Conservation (phyloP, 768 basidiomycete species). For the Suillus lakei region DNA sequence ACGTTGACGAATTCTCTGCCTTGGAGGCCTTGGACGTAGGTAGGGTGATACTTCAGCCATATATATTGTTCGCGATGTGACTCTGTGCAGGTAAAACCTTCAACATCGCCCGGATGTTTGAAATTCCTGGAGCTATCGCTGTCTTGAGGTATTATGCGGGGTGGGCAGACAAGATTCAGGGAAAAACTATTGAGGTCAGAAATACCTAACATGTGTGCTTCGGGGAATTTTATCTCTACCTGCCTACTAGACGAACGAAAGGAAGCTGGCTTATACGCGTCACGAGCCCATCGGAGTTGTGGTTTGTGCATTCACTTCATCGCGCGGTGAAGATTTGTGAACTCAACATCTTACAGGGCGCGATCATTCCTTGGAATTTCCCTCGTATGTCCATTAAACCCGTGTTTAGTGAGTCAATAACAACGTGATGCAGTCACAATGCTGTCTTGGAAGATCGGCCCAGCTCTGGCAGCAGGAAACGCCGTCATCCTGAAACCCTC, state of each 20-base stretch:
- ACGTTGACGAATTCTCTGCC: constrained; percentile 51
- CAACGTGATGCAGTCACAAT: background rate
- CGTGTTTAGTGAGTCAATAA: background rate
- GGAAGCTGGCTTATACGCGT: constrained; percentile 69
- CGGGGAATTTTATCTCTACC: background rate
- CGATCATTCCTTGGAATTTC: constrained; percentile 76
- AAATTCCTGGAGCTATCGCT: constrained; percentile 22
- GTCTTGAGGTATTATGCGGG: constrained; percentile 49
- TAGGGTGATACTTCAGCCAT: constrained; percentile 22
- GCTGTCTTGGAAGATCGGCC: constrained; percentile 50
- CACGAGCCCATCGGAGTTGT: constrained; percentile 68
- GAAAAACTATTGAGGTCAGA: constrained; percentile 32
- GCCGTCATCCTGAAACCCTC: constrained; percentile 67
- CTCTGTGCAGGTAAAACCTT: constrained; percentile 43
- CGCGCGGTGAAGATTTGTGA: constrained; percentile 16
- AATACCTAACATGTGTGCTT: background rate
- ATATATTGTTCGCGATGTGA: background rate
- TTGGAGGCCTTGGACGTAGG: constrained; percentile 57
- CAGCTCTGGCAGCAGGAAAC: constrained; percentile 69
- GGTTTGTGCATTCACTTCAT: constrained; percentile 21
- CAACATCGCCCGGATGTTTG: constrained; percentile 25
- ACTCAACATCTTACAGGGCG: constrained; percentile 31
- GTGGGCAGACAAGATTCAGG: constrained; percentile 53
- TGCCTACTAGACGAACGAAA: constrained; percentile 47
- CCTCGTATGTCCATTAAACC: constrained; percentile 31